Percentiles rank a stretch among this genome's conserved stretches.
These are phyloP conservation scores for Zarea fungicola DNA, from an alignment of 2,329 filamentous ascomycete genomes.

Conservation along the genomic window DNA sequence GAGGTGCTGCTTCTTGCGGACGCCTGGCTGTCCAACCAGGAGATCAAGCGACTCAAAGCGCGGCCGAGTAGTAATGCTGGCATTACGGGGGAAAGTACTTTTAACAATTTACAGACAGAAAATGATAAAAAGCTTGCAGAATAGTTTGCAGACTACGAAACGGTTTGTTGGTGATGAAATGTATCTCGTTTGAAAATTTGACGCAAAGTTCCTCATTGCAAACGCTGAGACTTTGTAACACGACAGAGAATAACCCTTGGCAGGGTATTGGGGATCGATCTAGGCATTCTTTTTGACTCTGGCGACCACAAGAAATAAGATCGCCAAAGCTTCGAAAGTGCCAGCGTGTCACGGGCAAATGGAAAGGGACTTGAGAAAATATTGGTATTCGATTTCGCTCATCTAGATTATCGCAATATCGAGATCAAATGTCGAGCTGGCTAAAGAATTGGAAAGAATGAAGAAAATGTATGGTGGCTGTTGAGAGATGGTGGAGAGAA, in stretches of 20 bases:
- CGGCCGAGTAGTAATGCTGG: too few species aligned
- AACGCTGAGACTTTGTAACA: constrained; percentile 80
- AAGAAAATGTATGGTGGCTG: not conserved
- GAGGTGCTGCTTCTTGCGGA: too few species aligned
- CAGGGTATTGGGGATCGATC: constrained; percentile 69
- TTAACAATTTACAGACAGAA: too few species aligned
- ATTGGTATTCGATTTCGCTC: too few species aligned
- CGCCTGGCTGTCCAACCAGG: too few species aligned
- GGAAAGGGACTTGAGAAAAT: not conserved
- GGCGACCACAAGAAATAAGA: constrained; percentile 60
- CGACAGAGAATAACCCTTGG: constrained; percentile 87
- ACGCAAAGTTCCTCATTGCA: constrained; percentile 80
- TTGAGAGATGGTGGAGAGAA: not conserved
- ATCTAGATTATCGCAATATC: too few species aligned
- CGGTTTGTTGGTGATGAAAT: constrained; percentile 25
- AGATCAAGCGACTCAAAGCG: too few species aligned
- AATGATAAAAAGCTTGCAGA: not conserved
- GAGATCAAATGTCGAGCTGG: too few species aligned
- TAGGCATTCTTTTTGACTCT: constrained; percentile 87
- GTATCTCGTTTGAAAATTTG: constrained; percentile 74
- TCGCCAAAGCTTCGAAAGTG: constrained; percentile 92
- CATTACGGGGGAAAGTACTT: too few species aligned
- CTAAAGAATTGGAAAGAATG: not conserved
- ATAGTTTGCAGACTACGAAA: not conserved
- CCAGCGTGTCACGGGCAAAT: constrained; percentile 34